Evolutionary conservation across 176 grass and related monocot species (phyloP).

Genomic region (Ensete glaucum): DNA sequence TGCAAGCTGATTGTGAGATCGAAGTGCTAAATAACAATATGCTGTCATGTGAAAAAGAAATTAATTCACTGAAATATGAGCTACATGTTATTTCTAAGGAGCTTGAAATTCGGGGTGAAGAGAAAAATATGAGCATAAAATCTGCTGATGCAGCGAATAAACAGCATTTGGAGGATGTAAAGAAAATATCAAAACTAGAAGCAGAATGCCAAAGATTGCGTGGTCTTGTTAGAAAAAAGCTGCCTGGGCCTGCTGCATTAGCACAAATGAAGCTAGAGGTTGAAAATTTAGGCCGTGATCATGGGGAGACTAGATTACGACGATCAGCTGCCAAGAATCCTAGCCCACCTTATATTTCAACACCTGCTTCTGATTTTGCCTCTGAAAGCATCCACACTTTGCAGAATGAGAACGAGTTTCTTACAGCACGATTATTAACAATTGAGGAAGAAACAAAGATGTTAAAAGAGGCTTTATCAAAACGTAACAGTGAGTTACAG

Average conservation of each 20-base stretch:
- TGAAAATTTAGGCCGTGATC: constrained; percentile 80
- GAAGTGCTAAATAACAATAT: constrained; percentile 74
- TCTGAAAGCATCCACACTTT: constrained; percentile 62
- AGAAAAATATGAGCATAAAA: constrained; percentile 90
- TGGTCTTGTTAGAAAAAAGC: constrained; percentile 88
- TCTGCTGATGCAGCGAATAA: constrained; percentile 95
- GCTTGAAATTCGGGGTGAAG: constrained; percentile 93
- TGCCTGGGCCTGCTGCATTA: constrained; percentile 90
- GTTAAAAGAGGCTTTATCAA: constrained; percentile 89
- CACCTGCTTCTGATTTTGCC: constrained; percentile 49
- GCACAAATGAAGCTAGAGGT: constrained; percentile 99
- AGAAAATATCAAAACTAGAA: constrained; percentile 96
- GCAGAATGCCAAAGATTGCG: constrained; percentile 94
- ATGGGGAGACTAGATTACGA: constrained; percentile 63
- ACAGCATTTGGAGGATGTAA: constrained; percentile 77
- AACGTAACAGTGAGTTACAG: constrained; percentile 82
- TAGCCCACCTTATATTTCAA: constrained; percentile 39
- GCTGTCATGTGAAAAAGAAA: constrained; percentile 76
- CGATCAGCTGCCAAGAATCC: constrained; percentile 61
- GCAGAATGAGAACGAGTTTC: constrained; percentile 89
- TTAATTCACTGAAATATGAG: constrained; percentile 88
- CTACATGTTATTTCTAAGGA: constrained; percentile 85
- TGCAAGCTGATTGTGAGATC: constrained; percentile 75
- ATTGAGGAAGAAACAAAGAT: constrained; percentile 97
- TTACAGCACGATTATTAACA: constrained; percentile 65